These are phyloP conservation scores for Stagonosporopsis vannaccii DNA, from an alignment of 2,329 filamentous ascomycete species.

Conservation along the genomic window DNA sequence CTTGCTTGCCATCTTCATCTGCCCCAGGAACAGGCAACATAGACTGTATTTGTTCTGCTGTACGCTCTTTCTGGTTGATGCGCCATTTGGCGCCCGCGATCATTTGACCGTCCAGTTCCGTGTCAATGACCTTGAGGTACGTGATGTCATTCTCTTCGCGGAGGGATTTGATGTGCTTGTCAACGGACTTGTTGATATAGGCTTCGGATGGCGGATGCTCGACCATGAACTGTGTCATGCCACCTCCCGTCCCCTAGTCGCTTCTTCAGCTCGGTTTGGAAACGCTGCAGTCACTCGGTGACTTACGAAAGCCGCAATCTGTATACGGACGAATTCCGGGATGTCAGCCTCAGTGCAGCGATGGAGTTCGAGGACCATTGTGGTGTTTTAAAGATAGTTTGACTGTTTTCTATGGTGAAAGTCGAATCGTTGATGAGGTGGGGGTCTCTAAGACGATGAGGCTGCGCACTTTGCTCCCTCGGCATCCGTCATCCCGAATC, in stretches of 20 bases:
- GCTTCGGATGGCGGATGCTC: slow-evolving; percentile 28
- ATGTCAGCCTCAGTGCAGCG: slow-evolving; percentile 39
- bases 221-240: slow-evolving; percentile 35
- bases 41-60: slow-evolving; percentile 40
- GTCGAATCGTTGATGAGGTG: neutral
- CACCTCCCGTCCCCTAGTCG: slow-evolving; percentile 21
- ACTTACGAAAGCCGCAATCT: slow-evolving; percentile 36
- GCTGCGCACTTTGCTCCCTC: slow-evolving; percentile 9
- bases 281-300: neutral
- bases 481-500: neutral
- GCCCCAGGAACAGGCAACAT: slow-evolving; percentile 37
- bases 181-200: slow-evolving; percentile 26
- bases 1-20: slow-evolving; percentile 36
- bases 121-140: slow-evolving; percentile 46
- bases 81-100: slow-evolving; percentile 49
- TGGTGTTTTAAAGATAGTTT: neutral
- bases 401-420: neutral
- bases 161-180: slow-evolving; percentile 37
- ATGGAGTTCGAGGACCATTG: slow-evolving; percentile 47
- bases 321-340: slow-evolving; percentile 37
- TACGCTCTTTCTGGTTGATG: slow-evolving; percentile 42
- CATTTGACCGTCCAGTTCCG: slow-evolving; percentile 40
- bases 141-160: slow-evolving; percentile 35
- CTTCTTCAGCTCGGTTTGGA: neutral
- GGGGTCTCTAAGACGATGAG: slow-evolving; percentile 2